phyloP scores from a whole-genome alignment of 2,329 filamentous ascomycete genomes.

The Metarhizium humberi region DNA sequence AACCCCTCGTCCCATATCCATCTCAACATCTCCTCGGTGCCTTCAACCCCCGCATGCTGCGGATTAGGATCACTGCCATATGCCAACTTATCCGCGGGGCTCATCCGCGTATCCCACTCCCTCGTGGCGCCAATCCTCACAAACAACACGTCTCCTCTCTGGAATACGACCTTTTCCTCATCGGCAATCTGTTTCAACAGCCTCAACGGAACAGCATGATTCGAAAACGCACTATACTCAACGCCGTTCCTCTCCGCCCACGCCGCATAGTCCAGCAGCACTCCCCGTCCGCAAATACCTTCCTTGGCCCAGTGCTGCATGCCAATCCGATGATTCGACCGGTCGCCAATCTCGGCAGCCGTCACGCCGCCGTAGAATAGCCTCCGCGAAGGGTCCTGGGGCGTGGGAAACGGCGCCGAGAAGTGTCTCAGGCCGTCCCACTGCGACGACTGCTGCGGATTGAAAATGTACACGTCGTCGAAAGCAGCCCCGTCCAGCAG shows the following conservation, averaged over 20 bases:
- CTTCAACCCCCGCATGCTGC: constrained; percentile 17
- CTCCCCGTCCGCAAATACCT: constrained; percentile 39
- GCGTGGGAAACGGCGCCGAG: constrained; percentile 28
- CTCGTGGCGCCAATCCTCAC: constrained; percentile 17
- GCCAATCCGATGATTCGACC: constrained; percentile 32
- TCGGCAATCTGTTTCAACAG: constrained; percentile 24
- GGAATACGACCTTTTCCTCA: constrained; percentile 33
- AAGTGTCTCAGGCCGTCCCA: constrained; percentile 44
- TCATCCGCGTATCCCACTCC: constrained; percentile 19
- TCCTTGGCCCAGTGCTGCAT: constrained; percentile 38
- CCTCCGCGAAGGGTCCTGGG: constrained; percentile 21
- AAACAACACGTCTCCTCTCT: constrained; percentile 43
- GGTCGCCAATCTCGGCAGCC: constrained; percentile 33
- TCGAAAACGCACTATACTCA: constrained; percentile 28
- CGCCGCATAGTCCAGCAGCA: constrained; percentile 39
- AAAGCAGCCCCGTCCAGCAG: constrained; percentile 36
- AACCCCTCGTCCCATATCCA: constrained; percentile 40
- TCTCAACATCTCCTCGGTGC: constrained; percentile 24
- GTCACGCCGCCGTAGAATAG: constrained; percentile 41
- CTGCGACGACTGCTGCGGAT: constrained; percentile 41
- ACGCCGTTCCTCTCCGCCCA: constrained; percentile 31
- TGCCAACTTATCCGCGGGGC: constrained; percentile 35
- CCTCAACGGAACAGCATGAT: constrained; percentile 23
- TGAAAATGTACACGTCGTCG: constrained; percentile 40
- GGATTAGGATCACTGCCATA: constrained; percentile 26